Base-by-base conservation (phyloP, 225 moss, liverwort and hornwort genomes). In the Rhytidiadelphus loreus region DNA sequence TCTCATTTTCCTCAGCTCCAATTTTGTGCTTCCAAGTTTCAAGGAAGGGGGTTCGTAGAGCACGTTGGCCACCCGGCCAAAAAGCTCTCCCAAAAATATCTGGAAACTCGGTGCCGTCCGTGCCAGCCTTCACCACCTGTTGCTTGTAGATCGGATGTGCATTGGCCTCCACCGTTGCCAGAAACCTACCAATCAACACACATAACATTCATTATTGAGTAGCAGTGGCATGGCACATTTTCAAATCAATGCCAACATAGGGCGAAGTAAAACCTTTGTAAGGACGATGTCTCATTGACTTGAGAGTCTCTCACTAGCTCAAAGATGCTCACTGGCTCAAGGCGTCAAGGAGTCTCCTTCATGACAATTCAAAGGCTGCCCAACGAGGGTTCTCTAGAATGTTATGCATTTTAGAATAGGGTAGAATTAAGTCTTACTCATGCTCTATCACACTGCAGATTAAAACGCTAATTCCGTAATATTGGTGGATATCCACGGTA, bases 91-190 rank as follows among this genome's bases (percentile, higher is more conserved):
- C 96, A 55, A 95, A 97, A 69, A 97, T 39, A 83, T 97, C 90
- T 65, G 93, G 95, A 86, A 95, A 95, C 87, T 93, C 94, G 9
- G 97, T 96, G 73, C 95, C 96, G 61, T 86, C 84, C 57, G 48
- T 76, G 77, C 89, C 91, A 84, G 87, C 89, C 69, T 95, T 92
- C 46, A 96, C 8, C 57, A 97, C 80, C 80, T 90, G 93, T 82
- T 90, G 93, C 89, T 97, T 96, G 88, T 96, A 97, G 23, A 91
- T 37, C 22, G 96, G 95, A 92, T 97, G 97, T 43, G 97, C 97
- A 74, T 90, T 94, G 53, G 94, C 93, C 91, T 97, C 95, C 33
- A 84, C 60, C 6, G 96, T 97, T 83, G 97, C 95, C 85, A 96
- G 62, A 94, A 96, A 96, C 89, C 96, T 97, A 88, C 58, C 90